Conservation (phyloP, 768 basidiomycete genomes). For the Lentinus brumalis region DNA sequence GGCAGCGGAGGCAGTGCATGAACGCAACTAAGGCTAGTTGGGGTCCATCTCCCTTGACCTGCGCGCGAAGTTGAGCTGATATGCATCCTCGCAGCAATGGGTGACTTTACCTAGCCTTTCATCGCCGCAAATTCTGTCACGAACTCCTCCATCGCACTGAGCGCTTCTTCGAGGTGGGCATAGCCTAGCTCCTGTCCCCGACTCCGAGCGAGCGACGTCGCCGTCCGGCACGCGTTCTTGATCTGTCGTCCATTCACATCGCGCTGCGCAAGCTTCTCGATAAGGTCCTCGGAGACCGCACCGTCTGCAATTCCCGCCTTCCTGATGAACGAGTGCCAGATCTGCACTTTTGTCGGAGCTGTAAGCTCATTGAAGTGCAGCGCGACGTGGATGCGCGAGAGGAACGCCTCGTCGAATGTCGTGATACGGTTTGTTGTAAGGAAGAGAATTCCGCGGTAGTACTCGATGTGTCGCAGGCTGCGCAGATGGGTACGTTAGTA, state of each 20-base stretch:
- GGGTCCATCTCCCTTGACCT: no score
- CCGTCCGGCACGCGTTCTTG: constrained; percentile 67
- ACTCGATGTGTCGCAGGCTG: constrained; percentile 24
- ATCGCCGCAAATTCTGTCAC: constrained; percentile 19
- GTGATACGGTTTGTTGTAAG: constrained; percentile 44
- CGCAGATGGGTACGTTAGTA: not conserved
- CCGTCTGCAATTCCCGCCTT: constrained; percentile 21
- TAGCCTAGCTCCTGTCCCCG: constrained; percentile 46
- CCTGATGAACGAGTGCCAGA: constrained; percentile 30
- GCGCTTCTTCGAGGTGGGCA: constrained; percentile 54
- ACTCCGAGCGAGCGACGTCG: constrained; percentile 55
- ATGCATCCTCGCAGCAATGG: no score
- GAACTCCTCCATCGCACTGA: constrained; percentile 60
- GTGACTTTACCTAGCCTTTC: not conserved
- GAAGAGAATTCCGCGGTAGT: constrained; percentile 40
- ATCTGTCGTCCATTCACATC: constrained; percentile 66
- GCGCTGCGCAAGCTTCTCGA: constrained; percentile 47
- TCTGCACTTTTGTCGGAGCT: constrained; percentile 19
- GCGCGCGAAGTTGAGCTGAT: no score
- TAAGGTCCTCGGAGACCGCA: constrained; percentile 40
- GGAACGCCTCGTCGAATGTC: constrained; percentile 69
- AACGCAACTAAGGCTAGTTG: no score
- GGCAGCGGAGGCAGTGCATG: no score
- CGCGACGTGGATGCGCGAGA: constrained; percentile 63
- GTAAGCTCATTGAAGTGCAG: constrained; percentile 32